These are phyloP conservation scores for Striga hermonthica DNA, from an alignment of 305 asterid genomes.

Conservation along the genomic window DNA sequence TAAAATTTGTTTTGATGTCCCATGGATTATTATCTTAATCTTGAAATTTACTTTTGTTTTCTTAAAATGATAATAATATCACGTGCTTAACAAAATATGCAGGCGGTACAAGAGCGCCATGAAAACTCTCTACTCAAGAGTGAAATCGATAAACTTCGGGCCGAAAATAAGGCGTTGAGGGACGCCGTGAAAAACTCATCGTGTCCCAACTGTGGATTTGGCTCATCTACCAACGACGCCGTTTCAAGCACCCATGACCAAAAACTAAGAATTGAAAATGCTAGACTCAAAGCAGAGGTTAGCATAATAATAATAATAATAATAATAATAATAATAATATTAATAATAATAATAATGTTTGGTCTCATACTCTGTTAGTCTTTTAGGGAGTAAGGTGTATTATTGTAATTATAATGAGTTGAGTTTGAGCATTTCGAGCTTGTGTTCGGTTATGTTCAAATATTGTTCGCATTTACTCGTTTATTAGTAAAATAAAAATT, in stretches of 20 bases:
- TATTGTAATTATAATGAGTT: no score
- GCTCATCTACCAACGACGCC: conserved; percentile 40
- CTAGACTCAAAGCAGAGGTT: conserved; percentile 81
- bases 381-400: no score
- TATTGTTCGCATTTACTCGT: no score
- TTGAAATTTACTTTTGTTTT: not conserved
- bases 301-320: no score
- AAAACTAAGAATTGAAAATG: conserved; percentile 61
- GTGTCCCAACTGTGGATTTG: conserved; percentile 67
- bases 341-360: no score
- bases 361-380: no score
- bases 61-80: not conserved
- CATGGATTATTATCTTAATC: no score
- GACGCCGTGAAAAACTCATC: conserved; percentile 42
- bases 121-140: conserved; percentile 66
- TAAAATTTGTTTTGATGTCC: no score
- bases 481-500: no score
- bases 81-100: conserved; percentile 9
- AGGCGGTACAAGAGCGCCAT: conserved; percentile 94
- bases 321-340: no score
- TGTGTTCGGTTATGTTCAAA: no score
- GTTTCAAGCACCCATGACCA: conserved; percentile 44
- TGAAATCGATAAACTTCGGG: conserved; percentile 72
- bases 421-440: no score
- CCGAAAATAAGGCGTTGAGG: conserved; percentile 56